These are phyloP conservation scores for Periconia sp. DNA, from an alignment of 2,329 filamentous ascomycete species.

Conservation along the genomic window DNA sequence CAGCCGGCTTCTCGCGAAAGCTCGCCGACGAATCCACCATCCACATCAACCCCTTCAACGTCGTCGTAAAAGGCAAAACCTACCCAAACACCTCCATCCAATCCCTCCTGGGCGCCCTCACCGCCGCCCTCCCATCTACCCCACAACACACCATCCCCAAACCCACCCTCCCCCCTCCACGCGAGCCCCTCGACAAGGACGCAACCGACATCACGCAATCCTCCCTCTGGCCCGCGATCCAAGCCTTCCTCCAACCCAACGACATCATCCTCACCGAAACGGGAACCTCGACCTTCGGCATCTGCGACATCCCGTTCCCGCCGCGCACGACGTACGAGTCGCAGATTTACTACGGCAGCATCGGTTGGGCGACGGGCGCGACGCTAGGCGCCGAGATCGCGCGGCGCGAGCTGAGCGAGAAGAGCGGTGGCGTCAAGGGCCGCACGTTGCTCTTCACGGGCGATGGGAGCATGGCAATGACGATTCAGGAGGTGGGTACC, in stretches of 20 bases:
- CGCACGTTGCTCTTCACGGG: conserved; percentile 62
- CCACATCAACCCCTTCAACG: conserved; percentile 41
- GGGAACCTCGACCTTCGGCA: conserved; percentile 44
- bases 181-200: conserved; percentile 31
- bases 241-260: conserved; percentile 36
- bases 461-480: conserved; percentile 67
- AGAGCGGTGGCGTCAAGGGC: conserved; percentile 10
- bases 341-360: conserved; percentile 49
- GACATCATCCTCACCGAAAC: conserved; percentile 48
- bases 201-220: conserved; percentile 47
- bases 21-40: conserved; percentile 33
- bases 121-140: conserved; percentile 20
- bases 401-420: conserved; percentile 46
- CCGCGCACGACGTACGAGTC: conserved; percentile 33
- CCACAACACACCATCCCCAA: conserved; percentile 26
- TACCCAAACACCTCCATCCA: conserved; percentile 42
- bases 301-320: conserved; percentile 39
- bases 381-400: conserved; percentile 51
- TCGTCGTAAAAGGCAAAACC: conserved; percentile 38
- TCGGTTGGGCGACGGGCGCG: conserved; percentile 47
- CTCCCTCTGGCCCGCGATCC: conserved; percentile 47
- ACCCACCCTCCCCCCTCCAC: conserved; percentile 28
- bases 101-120: conserved; percentile 35
- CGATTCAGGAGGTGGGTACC: conserved; percentile 65
- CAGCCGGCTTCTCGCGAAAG: conserved; percentile 44